A percentile compares a stretch with the other conserved stretches of the same genome.
Evolutionary conservation across 2,329 filamentous ascomycete species (phyloP).

Genomic region (Elsinoe batatas): DNA sequence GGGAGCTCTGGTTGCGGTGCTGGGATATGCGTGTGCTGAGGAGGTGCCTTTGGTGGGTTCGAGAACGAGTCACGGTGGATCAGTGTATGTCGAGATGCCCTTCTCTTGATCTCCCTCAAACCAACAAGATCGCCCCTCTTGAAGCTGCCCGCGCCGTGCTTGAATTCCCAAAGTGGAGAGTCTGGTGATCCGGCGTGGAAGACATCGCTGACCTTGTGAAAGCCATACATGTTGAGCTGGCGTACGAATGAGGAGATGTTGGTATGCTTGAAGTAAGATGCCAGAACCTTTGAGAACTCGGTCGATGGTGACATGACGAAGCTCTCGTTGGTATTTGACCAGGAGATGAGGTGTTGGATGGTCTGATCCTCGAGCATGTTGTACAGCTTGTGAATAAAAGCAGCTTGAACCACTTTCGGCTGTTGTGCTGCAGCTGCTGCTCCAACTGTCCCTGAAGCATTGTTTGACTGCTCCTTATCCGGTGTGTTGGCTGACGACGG

Average conservation of each 20-base stretch:
- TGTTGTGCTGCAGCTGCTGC: constrained; percentile 73
- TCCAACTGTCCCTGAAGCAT: constrained; percentile 38
- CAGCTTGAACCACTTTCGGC: constrained; percentile 95
- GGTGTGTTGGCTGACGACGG: constrained; percentile 25
- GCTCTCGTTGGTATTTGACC: constrained; percentile 87
- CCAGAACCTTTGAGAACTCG: constrained; percentile 95
- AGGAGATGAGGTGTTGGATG: constrained; percentile 93
- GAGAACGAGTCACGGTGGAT: constrained; percentile 88
- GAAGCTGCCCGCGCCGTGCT: constrained; percentile 94
- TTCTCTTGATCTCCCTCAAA: constrained; percentile 86
- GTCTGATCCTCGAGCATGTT: constrained; percentile 94
- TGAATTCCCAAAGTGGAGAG: constrained; percentile 95
- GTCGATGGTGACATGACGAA: constrained; percentile 98
- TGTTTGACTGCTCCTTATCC: constrained; percentile 27
- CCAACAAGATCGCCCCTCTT: constrained; percentile 88
- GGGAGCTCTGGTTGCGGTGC: constrained; percentile 43
- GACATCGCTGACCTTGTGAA: constrained; percentile 99
- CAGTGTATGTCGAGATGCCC: constrained; percentile 83
- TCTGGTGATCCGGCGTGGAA: constrained; percentile 93
- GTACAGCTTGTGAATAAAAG: constrained; percentile 98
- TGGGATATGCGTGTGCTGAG: constrained; percentile 47
- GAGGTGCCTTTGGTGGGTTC: constrained; percentile 62
- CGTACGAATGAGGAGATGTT: constrained; percentile 98
- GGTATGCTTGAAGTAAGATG: constrained; percentile 98
- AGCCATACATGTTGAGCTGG: constrained; percentile 98